phyloP scores from a whole-genome alignment of 2,329 filamentous ascomycete genomes.

The Aspergillus ochraceoroseus region DNA sequence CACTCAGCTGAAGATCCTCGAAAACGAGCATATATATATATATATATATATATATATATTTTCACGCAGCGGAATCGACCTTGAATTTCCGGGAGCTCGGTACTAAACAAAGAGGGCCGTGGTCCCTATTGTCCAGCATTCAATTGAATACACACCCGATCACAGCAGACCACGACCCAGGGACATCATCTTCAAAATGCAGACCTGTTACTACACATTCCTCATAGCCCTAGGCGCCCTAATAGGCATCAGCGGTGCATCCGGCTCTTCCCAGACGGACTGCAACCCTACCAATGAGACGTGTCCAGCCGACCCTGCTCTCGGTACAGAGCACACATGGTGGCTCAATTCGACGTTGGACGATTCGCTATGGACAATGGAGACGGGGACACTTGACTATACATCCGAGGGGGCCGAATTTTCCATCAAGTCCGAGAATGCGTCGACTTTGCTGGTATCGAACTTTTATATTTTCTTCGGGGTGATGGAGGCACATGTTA shows the following conservation, averaged over 20 bases:
- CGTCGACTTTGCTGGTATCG: slow-evolving; percentile 72
- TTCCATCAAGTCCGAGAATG: slow-evolving; percentile 60
- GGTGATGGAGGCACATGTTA: slow-evolving; percentile 70
- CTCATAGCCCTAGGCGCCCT: no score
- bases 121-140: no score
- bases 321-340: slow-evolving; percentile 58
- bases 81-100: no score
- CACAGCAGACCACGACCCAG: no score
- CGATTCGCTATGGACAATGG: slow-evolving; percentile 62
- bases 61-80: no score
- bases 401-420: slow-evolving; percentile 63
- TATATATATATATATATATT: no score
- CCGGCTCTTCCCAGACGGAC: slow-evolving; percentile 43
- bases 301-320: slow-evolving; percentile 67
- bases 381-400: slow-evolving; percentile 61
- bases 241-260: slow-evolving; percentile 2
- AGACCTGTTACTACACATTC: no score
- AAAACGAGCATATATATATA: no score
- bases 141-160: no score
- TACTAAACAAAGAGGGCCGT: no score
- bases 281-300: slow-evolving; percentile 71
- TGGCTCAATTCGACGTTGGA: slow-evolving; percentile 59
- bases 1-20: no score
- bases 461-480: slow-evolving; percentile 86
- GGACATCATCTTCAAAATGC: no score